Conservation (phyloP, 2,329 filamentous ascomycete genomes). For the Cladophialophora immunda region DNA sequence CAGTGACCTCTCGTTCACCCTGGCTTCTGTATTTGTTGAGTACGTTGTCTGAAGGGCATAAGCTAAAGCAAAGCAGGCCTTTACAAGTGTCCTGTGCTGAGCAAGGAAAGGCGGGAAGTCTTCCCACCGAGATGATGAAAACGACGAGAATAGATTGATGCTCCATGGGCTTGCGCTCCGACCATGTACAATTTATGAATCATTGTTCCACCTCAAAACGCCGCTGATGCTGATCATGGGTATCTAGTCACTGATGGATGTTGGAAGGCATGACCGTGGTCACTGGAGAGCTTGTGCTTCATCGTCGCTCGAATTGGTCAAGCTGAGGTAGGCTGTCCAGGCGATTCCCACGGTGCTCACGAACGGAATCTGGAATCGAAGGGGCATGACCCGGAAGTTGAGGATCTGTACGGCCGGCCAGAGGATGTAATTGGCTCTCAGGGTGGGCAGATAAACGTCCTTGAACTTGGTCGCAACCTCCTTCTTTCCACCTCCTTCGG, state of each 20-base stretch:
- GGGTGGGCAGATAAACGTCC: conserved; percentile 90
- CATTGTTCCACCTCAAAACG: conserved; percentile 5
- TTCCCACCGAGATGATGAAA: background rate
- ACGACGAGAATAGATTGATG: conserved; percentile 8
- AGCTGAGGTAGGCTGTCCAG: conserved; percentile 95
- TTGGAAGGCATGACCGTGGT: background rate
- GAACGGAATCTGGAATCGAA: conserved; percentile 96
- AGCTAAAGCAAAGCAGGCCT: background rate
- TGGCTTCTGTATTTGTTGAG: background rate
- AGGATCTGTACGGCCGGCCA: conserved; percentile 97
- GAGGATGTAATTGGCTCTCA: conserved; percentile 94
- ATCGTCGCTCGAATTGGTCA: conserved; percentile 87
- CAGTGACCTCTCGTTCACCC: background rate
- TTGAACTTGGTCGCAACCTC: conserved; percentile 84
- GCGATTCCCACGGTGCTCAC: conserved; percentile 95
- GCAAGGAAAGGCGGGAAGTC: background rate
- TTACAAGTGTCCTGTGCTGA: background rate
- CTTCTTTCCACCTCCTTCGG: conserved; percentile 86
- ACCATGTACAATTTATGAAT: conserved; percentile 11
- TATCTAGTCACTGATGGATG: conserved; percentile 14
- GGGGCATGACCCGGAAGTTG: conserved; percentile 94
- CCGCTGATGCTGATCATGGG: conserved; percentile 14
- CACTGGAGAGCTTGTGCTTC: conserved; percentile 43
- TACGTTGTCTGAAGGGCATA: background rate
- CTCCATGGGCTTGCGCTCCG: conserved; percentile 15